Base-by-base conservation (phyloP, 345 rosid genomes). In the Populus pruinosa region DNA sequence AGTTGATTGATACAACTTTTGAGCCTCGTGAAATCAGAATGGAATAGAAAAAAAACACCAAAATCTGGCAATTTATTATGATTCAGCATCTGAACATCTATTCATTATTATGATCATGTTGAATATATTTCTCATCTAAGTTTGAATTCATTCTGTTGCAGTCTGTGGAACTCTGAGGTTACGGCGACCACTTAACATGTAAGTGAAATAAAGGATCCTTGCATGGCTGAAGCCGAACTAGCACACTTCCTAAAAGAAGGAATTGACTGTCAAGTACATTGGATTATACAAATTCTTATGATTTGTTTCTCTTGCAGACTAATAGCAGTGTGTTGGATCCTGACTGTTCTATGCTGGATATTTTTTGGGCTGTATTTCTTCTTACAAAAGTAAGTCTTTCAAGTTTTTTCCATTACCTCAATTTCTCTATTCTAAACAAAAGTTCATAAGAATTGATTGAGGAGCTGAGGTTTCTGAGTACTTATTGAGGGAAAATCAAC, bases 331-430 rank as follows among this genome's bases (percentile, higher is more conserved):
- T 88, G 93, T 78, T 91, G 96, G 96, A 50, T 89, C 76, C 77
- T 91, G 76, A 87, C 92, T 38, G 85, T 78, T 75, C 64, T 91
- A 8, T 87, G 92, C 82, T 91, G 93, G 93, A 5, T 86, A 5
- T 78, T 90, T 73, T 89, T 88, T 44, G 96, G 96, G 62, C 16
- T 87, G 49, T 87, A 88, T 75, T 87, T 80, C 87, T 88, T 89
- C 85, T 70, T 91, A 47, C 83, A 82, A 63, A 82, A 80, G 93
- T 90, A 85, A 88, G 69, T 76, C 66, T 41, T 41, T 53, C 29
- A 36, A 53, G 50, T 65, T 59, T 68, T 35, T 53, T 29, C 61
- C 44, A 70, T 49, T 21, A 9, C 61, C 43, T 33, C 9, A 55
- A 13, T 36, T 14, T 13, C 23, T 70, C 49, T 9, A 29, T 43